These are phyloP conservation scores for Cryptococcus sp. DNA, from an alignment of 1,284 basidiomycete genomes.

Conservation along the genomic window DNA sequence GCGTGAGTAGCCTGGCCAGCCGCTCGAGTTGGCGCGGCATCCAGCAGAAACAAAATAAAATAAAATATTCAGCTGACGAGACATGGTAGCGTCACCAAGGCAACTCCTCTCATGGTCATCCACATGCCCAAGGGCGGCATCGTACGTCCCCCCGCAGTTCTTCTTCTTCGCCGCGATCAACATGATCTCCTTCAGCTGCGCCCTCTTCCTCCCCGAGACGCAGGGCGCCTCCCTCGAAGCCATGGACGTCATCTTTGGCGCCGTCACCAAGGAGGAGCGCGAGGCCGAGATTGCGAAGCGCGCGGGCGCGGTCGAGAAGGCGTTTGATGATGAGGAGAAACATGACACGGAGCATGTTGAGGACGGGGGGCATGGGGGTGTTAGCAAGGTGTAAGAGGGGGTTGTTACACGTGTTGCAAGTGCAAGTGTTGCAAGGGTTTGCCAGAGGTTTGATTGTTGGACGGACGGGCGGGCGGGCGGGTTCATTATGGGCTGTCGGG, in stretches of 20 bases:
- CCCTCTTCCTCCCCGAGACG: constrained; percentile 60
- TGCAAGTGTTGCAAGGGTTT: too few relatives aligned
- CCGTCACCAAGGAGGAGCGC: constrained; percentile 60
- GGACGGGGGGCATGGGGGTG: neutral
- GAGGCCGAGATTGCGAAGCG: constrained; percentile 55
- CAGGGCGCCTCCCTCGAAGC: constrained; percentile 56
- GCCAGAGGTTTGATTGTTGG: too few relatives aligned
- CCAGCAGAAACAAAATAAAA: too few relatives aligned
- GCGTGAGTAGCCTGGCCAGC: constrained; percentile 25
- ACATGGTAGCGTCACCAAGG: constrained; percentile 55
- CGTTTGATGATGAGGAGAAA: constrained; percentile 20
- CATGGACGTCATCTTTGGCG: constrained; percentile 73
- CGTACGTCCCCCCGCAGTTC: constrained; percentile 26
- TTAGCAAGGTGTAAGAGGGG: too few relatives aligned
- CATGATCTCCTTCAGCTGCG: constrained; percentile 47
- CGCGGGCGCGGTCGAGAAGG: constrained; percentile 19
- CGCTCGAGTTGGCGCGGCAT: neutral
- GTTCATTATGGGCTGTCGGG: too few relatives aligned
- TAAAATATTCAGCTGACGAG: too few relatives aligned
- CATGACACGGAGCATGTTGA: constrained; percentile 7
- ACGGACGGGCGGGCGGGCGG: too few relatives aligned
- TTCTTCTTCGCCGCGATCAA: constrained; percentile 49
- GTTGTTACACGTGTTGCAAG: too few relatives aligned
- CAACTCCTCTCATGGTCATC: constrained; percentile 64
- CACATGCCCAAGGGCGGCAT: constrained; percentile 42